Percentiles rank a stretch among this genome's conserved stretches.
phyloP scores from a whole-genome alignment of 257 asterid genomes.

The Nicotiana tabacum region DNA sequence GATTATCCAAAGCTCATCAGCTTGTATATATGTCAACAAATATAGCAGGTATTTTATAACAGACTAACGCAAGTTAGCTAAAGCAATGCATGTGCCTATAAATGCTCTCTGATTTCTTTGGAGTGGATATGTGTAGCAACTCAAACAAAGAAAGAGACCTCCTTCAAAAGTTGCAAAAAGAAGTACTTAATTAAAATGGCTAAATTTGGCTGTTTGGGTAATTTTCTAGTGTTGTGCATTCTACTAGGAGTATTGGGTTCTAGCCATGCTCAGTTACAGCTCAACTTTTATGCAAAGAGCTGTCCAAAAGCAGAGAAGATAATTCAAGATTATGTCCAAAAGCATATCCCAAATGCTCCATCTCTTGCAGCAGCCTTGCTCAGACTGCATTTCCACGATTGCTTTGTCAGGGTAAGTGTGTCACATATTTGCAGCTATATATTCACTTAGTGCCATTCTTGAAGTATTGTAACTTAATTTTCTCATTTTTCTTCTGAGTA shows the following conservation, averaged over 20 bases:
- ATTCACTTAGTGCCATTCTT: background rate
- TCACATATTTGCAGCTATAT: background rate
- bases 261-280: slow-evolving; percentile 32
- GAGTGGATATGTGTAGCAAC: background rate
- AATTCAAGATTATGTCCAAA: background rate
- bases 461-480: background rate
- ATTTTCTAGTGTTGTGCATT: slow-evolving; percentile 10
- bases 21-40: too few species aligned
- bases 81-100: background rate
- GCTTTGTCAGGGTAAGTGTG: slow-evolving; percentile 26
- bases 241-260: slow-evolving; percentile 15
- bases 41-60: background rate
- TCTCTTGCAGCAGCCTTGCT: background rate
- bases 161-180: background rate
- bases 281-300: slow-evolving; percentile 14
- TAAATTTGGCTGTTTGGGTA: background rate
- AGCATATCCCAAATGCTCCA: background rate
- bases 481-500: background rate
- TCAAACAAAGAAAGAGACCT: background rate
- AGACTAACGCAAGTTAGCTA: background rate
- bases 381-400: slow-evolving; percentile 1
- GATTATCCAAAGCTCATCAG: too few species aligned
- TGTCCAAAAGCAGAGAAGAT: background rate
- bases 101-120: background rate
- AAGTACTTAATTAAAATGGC: slow-evolving; percentile 18